Evolutionary conservation across 257 asterid species (phyloP), one percentile per base, ranked within the genome.

Genomic region (Nicotiana knightiana): DNA sequence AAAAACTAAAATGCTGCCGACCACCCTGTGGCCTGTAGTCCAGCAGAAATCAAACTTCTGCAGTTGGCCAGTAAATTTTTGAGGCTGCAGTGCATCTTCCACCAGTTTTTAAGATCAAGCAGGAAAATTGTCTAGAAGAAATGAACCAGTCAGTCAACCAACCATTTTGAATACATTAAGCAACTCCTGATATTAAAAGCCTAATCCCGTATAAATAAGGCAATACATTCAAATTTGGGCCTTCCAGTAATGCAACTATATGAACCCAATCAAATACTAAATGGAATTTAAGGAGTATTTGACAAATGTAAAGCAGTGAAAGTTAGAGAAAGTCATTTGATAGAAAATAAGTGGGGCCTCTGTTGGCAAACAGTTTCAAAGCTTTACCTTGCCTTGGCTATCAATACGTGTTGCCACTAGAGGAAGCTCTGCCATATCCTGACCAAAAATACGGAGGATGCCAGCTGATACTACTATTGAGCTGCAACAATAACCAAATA

Each of bases 351-450:
- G 26, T 73, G 37, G 62, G 0, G 59, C 6, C 15, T 43, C 3
- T 71, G 48, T 13, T 6, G 37, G 24, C 15, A 24, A 71, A 73
- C 61, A 48, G 79, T 73, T 48, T 5, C 39, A 73, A 11, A 24
- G 15, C 83, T 88, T 86, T 85, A 92, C 99, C 95, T 93, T 94
- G 77, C 97, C 93, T 86, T 94, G 98, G 83, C 88, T 80, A 79
- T 89, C 92, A 37, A 66, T 87, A 51, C 93, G 92, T 16, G 98
- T 96, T 73, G 99, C 99, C 84, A 92, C 99, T 85, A 94, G 85
- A 79, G 99, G 99, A 78, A 96, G 95, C 84, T 96, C 99, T 59
- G 99, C 98, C 39, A 92, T 83, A 78, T 94, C 97, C 89, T 89
- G 90, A 83, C 99, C 99, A 81, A 96, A 96, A 82, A 96, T 87